Evolutionary conservation across 2,329 filamentous ascomycete species (phyloP).

Genomic region (Pestalotiopsis sp.): DNA sequence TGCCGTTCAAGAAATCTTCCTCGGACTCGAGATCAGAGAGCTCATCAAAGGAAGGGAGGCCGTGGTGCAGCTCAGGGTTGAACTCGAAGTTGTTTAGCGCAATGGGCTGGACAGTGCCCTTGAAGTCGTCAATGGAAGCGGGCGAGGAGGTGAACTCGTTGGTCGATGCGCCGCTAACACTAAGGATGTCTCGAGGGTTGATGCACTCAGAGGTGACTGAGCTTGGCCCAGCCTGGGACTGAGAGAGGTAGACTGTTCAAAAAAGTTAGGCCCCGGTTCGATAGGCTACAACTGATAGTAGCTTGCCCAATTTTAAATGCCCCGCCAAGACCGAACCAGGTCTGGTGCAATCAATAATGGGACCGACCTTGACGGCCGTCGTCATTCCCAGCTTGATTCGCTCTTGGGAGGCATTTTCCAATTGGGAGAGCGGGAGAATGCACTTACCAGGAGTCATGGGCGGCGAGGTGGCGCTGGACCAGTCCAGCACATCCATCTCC

Average conservation of each 20-base stretch:
- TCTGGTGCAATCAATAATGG: not conserved
- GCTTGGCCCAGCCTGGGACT: slow-evolving; percentile 48
- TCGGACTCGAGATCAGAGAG: slow-evolving; percentile 90
- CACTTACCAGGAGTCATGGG: slow-evolving; percentile 89
- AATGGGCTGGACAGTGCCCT: slow-evolving; percentile 51
- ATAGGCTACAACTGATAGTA: slow-evolving; percentile 31
- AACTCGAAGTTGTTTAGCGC: slow-evolving; percentile 56
- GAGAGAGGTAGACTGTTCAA: slow-evolving; percentile 30
- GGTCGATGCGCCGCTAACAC: slow-evolving; percentile 62
- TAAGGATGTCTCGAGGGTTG: slow-evolving; percentile 90
- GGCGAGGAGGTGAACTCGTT: slow-evolving; percentile 69
- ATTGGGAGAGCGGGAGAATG: not conserved
- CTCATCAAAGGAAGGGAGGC: slow-evolving; percentile 77
- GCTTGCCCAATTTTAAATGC: slow-evolving; percentile 18
- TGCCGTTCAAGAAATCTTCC: slow-evolving; percentile 78
- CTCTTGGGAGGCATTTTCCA: too few relatives aligned
- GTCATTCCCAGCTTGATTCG: not conserved
- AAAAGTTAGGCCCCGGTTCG: slow-evolving; percentile 26
- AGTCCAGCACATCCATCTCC: slow-evolving; percentile 76
- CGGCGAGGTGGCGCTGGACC: slow-evolving; percentile 77
- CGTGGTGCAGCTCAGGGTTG: slow-evolving; percentile 51
- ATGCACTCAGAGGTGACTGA: slow-evolving; percentile 73
- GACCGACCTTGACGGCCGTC: not conserved
- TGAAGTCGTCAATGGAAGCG: slow-evolving; percentile 61
- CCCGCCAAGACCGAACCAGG: slow-evolving; percentile 7